A percentile compares a stretch with the other conserved stretches of the same genome.
Conservation (phyloP, 768 basidiomycete species). For the Lanmaoa rubissima region DNA sequence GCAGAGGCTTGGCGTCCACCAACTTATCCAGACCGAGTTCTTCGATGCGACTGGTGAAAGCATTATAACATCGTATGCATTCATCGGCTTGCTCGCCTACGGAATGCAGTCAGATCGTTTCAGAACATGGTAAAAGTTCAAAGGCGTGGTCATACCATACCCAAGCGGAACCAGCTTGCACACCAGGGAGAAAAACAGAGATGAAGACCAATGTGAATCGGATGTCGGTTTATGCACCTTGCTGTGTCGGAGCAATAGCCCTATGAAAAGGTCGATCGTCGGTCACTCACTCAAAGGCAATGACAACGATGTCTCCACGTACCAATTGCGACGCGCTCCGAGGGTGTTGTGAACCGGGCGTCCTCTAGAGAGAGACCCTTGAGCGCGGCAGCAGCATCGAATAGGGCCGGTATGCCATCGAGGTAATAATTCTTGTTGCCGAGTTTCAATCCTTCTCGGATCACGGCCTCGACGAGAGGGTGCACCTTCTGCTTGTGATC, state of each 20-base stretch:
- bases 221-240: slow-evolving; percentile 59
- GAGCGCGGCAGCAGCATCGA: slow-evolving; percentile 48
- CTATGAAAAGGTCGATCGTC: slow-evolving; percentile 33
- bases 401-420: slow-evolving; percentile 71
- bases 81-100: slow-evolving; percentile 44
- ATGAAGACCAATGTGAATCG: slow-evolving; percentile 68
- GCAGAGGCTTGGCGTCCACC: slow-evolving; percentile 68
- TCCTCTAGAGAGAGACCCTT: slow-evolving; percentile 30
- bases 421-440: slow-evolving; percentile 75
- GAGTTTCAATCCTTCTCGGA: slow-evolving; percentile 83
- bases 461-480: slow-evolving; percentile 61
- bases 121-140: not conserved
- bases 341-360: slow-evolving; percentile 36
- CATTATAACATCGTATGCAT: slow-evolving; percentile 64
- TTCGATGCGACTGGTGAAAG: slow-evolving; percentile 57
- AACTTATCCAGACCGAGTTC: slow-evolving; percentile 56
- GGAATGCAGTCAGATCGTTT: slow-evolving; percentile 1
- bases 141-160: slow-evolving; percentile 30
- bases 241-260: slow-evolving; percentile 66
- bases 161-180: slow-evolving; percentile 65
- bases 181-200: slow-evolving; percentile 72
- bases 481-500: slow-evolving; percentile 64
- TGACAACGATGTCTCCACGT: slow-evolving; percentile 9
- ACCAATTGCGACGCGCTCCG: slow-evolving; percentile 63
- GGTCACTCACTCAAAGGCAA: not conserved